phyloP scores from a whole-genome alignment of 2,329 filamentous ascomycete genomes.

The Ambrosiella beaveri region DNA sequence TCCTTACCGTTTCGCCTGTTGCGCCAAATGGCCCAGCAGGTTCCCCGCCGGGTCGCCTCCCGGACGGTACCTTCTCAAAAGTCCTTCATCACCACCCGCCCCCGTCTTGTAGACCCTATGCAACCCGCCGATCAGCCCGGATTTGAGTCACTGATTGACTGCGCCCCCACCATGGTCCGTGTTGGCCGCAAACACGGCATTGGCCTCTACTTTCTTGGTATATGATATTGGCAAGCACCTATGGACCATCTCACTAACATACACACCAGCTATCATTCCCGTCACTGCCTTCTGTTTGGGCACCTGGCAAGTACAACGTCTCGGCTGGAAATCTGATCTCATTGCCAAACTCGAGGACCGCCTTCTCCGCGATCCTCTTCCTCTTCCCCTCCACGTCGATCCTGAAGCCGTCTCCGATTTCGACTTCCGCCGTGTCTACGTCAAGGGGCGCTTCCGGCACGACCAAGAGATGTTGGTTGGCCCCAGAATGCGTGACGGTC shows the following conservation, averaged over 20 bases:
- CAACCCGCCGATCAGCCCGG: slow-evolving; percentile 55
- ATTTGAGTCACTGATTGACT: slow-evolving; percentile 71
- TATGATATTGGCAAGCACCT: slow-evolving; percentile 2
- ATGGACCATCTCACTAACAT: not conserved
- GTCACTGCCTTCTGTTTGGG: slow-evolving; percentile 79
- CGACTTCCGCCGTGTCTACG: slow-evolving; percentile 72
- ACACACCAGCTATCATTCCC: slow-evolving; percentile 56
- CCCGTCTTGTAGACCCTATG: slow-evolving; percentile 15
- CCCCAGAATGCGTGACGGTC: slow-evolving; percentile 71
- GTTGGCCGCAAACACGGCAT: slow-evolving; percentile 56
- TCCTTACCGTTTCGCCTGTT: not conserved
- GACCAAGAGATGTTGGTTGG: slow-evolving; percentile 95
- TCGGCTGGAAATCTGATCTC: slow-evolving; percentile 86
- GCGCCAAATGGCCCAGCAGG: slow-evolving; percentile 11
- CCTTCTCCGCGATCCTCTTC: slow-evolving; percentile 67
- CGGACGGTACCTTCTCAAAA: not conserved
- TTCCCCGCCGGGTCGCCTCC: not conserved
- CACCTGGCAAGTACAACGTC: slow-evolving; percentile 85
- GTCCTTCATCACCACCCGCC: slow-evolving; percentile 8
- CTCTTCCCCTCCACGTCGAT: slow-evolving; percentile 69
- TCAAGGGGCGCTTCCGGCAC: slow-evolving; percentile 59
- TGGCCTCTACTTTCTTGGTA: slow-evolving; percentile 63
- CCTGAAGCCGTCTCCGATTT: slow-evolving; percentile 70
- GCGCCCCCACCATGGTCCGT: slow-evolving; percentile 64
- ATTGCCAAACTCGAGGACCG: slow-evolving; percentile 87